Evolutionary conservation across 176 grass and related monocot genomes (phyloP), one percentile per base, ranked within the genome.

Genomic region (Phoenix roebelenii): DNA sequence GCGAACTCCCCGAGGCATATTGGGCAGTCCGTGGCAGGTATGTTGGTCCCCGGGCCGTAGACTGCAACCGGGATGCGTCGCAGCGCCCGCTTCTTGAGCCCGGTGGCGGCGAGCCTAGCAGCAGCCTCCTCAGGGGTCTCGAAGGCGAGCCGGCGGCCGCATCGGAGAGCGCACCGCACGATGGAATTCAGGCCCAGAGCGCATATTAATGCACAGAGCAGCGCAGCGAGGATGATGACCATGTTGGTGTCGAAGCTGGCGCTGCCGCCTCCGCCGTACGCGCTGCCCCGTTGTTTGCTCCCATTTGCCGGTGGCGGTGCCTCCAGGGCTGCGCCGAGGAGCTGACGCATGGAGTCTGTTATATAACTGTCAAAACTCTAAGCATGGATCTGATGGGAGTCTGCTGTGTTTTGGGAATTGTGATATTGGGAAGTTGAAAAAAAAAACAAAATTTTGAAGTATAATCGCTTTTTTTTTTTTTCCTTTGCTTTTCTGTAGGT

Each of bases 211-310:
- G 90, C 79, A 70, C 81, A 89, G 4, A 95, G 80, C 28, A 95
- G 79, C 57, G 90, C 90, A 7, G 85, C 85, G 0, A 95, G 90
- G 72, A 95, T 95, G 74, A 95, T 85, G 49, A 95, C 85, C 90
- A 95, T 95, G 73, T 89, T 95, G 55, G 82, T 78, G 90, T 95
- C 90, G 76, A 89, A 95, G 82, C 75, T 95, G 18, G 63, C 76
- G 68, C 72, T 78, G 30, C 78, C 70, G 3, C 54, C 17, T 70
- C 73, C 69, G 68, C 57, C 67, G 57, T 44, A 67, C 80, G 57
- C 76, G 75, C 59, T 66, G 64, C 51, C 12, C 9, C 35, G 7
- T 12, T 0, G 35, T 12, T 44, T 44, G 35, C 9, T 44, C 35
- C 10, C 35, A 44, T 44, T 44, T 14, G 28, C 69, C 52, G 74